Percentiles rank a stretch among this genome's conserved stretches.
Conservation (phyloP, 352 stramenopile genomes). For the Phytophthora lateralis region DNA sequence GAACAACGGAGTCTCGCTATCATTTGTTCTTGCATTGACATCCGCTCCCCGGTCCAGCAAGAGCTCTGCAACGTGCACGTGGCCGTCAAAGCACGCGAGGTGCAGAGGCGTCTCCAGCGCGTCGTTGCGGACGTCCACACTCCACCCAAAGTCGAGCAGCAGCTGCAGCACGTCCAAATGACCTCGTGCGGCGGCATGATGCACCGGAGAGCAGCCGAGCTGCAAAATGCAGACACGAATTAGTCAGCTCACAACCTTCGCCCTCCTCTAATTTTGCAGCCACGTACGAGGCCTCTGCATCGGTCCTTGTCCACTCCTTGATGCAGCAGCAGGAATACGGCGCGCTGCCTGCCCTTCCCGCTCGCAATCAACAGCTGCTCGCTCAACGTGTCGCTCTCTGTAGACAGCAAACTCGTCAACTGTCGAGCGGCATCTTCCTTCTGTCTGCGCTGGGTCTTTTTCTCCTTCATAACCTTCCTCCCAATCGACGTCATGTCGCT, state of each 20-base stretch:
- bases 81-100: conserved; percentile 67
- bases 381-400: conserved; percentile 45
- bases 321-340: conserved; percentile 71
- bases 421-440: conserved; percentile 35
- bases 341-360: conserved; percentile 72
- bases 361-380: conserved; percentile 72
- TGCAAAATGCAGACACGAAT: conserved; percentile 26
- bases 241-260: background rate
- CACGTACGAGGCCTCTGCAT: conserved; percentile 66
- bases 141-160: conserved; percentile 71
- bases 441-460: conserved; percentile 12
- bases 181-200: conserved; percentile 70
- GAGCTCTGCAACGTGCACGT: conserved; percentile 56
- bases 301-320: conserved; percentile 60
- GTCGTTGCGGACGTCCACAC: conserved; percentile 51
- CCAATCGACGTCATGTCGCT: background rate
- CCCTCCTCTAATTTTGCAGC: background rate
- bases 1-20: conserved; percentile 75
- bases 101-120: conserved; percentile 69
- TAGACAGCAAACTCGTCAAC: conserved; percentile 47
- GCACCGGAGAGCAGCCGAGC: conserved; percentile 67
- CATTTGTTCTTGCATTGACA: conserved; percentile 52
- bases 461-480: conserved; percentile 18
- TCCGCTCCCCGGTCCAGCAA: conserved; percentile 66
- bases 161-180: conserved; percentile 72